Evolutionary conservation across 139 green algal species (phyloP).

Genomic region (Auxenochlorella pyrenoidosa): DNA sequence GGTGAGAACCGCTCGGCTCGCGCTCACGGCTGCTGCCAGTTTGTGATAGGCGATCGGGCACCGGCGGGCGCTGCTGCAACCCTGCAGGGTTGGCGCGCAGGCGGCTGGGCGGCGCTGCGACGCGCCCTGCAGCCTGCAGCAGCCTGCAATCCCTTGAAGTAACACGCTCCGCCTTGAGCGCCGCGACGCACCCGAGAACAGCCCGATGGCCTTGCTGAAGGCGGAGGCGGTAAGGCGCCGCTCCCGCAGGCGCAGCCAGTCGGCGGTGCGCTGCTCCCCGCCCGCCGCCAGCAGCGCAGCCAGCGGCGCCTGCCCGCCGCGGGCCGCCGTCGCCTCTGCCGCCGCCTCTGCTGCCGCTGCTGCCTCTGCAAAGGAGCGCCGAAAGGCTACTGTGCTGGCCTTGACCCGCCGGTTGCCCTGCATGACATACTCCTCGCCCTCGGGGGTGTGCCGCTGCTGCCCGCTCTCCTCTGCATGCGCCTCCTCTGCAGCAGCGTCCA

Average conservation of each 20-base stretch:
- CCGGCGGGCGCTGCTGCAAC: too few species aligned
- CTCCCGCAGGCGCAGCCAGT: slow-evolving; percentile 62
- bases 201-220: slow-evolving; percentile 68
- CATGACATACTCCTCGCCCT: slow-evolving; percentile 22
- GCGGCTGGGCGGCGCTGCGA: too few species aligned
- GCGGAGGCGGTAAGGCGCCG: slow-evolving; percentile 66
- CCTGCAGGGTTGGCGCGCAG: too few species aligned
- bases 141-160: not conserved
- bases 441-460: not conserved
- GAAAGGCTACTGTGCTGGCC: slow-evolving; percentile 23
- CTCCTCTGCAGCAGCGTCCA: slow-evolving; percentile 5
- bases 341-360: not conserved
- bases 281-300: not conserved
- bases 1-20: too few species aligned
- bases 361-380: slow-evolving; percentile 25
- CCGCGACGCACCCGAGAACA: slow-evolving; percentile 25
- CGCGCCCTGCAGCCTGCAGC: not conserved
- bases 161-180: too few species aligned
- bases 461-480: slow-evolving; percentile 5
- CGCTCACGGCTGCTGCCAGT: too few species aligned
- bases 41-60: too few species aligned
- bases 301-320: not conserved
- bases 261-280: slow-evolving; percentile 60
- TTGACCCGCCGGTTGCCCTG: slow-evolving; percentile 23
- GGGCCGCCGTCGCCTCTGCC: not conserved